These are phyloP conservation scores for Ustilago trichophora DNA, from an alignment of 1,284 basidiomycete species.

Conservation along the genomic window DNA sequence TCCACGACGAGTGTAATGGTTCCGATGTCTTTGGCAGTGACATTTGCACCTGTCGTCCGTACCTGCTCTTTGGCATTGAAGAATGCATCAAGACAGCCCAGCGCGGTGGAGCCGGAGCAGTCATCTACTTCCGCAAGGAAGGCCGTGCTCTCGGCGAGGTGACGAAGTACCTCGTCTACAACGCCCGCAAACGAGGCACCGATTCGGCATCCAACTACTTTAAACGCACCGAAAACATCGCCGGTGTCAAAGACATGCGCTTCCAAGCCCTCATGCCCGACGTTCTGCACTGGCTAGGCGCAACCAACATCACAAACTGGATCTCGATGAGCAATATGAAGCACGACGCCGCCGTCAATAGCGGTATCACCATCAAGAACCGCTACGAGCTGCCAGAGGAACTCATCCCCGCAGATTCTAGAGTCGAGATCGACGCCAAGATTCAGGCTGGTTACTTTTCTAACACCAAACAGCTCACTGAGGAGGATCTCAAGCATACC, in stretches of 20 bases:
- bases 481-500: constrained; percentile 66
- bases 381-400: constrained; percentile 62
- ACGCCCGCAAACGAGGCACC: constrained; percentile 90
- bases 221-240: constrained; percentile 88
- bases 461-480: constrained; percentile 41
- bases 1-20: constrained; percentile 91
- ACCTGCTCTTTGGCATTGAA: constrained; percentile 90
- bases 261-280: constrained; percentile 86
- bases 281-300: constrained; percentile 72
- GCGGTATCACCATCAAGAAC: constrained; percentile 81
- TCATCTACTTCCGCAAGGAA: constrained; percentile 94
- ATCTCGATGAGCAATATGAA: constrained; percentile 94
- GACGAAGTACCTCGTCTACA: constrained; percentile 75
- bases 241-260: constrained; percentile 76
- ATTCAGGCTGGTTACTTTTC: constrained; percentile 79
- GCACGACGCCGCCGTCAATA: constrained; percentile 81
- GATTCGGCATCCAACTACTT: constrained; percentile 94
- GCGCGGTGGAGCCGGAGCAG: constrained; percentile 86
- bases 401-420: constrained; percentile 53
- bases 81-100: constrained; percentile 89
- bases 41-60: constrained; percentile 87
- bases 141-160: constrained; percentile 89
- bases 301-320: constrained; percentile 56
- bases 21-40: constrained; percentile 90
- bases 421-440: constrained; percentile 65